Base-by-base conservation (phyloP, 352 stramenopile genomes). In the Pythium sukuiense region DNA sequence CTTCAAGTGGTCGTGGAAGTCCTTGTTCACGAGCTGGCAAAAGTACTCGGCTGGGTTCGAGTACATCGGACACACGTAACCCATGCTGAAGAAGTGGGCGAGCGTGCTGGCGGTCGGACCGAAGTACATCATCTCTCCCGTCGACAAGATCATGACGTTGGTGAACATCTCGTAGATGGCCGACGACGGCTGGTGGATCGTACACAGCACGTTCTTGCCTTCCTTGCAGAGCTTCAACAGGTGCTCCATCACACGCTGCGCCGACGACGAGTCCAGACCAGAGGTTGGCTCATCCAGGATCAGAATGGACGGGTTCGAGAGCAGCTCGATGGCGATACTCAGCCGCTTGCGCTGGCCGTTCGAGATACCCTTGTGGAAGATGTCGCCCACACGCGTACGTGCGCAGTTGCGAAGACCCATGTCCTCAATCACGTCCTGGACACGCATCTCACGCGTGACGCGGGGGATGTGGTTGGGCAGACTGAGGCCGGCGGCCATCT, bases 281-380 rank as follows among this genome's bases (percentile, higher is more conserved):
- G 79, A 95, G 0, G 94, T 99, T 2, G 96, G 94, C 61, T 98
- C 96, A 60, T 98, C 96, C 24, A 99, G 75, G 29, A 99, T 88
- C 37, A 99, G 66, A 33, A 99, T 74, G n/a, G 95, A 92, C 53
- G 96, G 96, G 62, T 98, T 97, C 0, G 91, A 87, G 0, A 98
- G 86, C 37, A 99, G 72, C 75, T 99, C 94, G 16, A 97, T 73
- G 5, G 85, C 96, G 63, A 99, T 98, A 1, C 89, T 92, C 16
- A 98, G 79, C 18, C 95, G 72, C 68, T 98, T 98, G 46, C 86
- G 84, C 70, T 99, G 77, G 79, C 91, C 79, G 79, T 91, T 76
- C 0, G 82, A 92, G 45, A 97, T 83, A 0, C 89, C 91, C 67
- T 94, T 90, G 67, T 87, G 76, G 55, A 97, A 96, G 3, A 96